Evolutionary conservation across 2,329 filamentous ascomycete genomes (phyloP).

Genomic region (Cordyceps pruinosa): DNA sequence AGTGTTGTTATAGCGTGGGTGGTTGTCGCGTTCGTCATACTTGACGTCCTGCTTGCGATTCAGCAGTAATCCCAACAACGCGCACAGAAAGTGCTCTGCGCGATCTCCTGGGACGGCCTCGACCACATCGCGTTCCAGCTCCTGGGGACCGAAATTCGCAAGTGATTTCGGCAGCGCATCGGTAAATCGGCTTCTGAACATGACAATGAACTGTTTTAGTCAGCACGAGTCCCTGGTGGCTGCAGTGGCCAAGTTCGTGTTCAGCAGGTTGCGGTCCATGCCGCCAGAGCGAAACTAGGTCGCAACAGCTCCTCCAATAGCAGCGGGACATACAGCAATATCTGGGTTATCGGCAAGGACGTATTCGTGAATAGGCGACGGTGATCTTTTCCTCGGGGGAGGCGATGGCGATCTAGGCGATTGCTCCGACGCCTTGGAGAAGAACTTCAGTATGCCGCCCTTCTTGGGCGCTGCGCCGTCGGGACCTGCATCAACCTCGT

Average conservation of each 20-base stretch:
- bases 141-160: constrained; percentile 86
- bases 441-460: constrained; percentile 60
- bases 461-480: constrained; percentile 35
- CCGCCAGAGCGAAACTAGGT: not conserved
- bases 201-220: constrained; percentile 77
- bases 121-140: constrained; percentile 80
- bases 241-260: constrained; percentile 32
- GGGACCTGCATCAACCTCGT: constrained; percentile 42
- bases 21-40: constrained; percentile 47
- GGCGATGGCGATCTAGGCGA: constrained; percentile 54
- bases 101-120: constrained; percentile 74
- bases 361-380: constrained; percentile 86
- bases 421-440: constrained; percentile 48
- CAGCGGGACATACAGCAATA: constrained; percentile 68
- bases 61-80: constrained; percentile 76
- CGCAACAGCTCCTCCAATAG: not conserved
- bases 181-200: constrained; percentile 91
- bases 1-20: not conserved
- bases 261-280: not conserved
- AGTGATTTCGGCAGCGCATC: constrained; percentile 84
- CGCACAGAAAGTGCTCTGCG: constrained; percentile 83
- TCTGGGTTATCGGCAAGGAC: constrained; percentile 84
- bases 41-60: constrained; percentile 99
- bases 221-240: constrained; percentile 22
- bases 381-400: constrained; percentile 68